Evolutionary conservation across 306 rosid genomes (phyloP).

Genomic region (Ormosia semicastrata): DNA sequence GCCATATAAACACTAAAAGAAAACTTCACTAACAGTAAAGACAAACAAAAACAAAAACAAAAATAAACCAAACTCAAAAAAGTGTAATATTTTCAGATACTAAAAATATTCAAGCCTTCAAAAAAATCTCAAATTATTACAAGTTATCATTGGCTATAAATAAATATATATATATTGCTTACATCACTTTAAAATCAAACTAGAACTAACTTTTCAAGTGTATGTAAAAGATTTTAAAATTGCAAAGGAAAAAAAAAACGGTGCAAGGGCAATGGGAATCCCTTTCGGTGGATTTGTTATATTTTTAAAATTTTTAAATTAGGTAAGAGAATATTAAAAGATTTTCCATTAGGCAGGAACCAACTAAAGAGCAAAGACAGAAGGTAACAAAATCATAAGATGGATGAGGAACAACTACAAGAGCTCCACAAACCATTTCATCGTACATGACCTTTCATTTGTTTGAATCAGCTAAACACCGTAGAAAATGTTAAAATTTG

Average conservation of each 20-base stretch:
- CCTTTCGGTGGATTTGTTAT: background rate
- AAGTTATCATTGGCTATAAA: too few species aligned
- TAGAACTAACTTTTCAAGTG: too few species aligned
- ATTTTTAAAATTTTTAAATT: background rate
- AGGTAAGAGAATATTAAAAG: background rate
- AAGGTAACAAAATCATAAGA: background rate
- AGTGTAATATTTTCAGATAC: too few species aligned
- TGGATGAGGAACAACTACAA: background rate
- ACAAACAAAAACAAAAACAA: too few species aligned
- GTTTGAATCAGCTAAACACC: background rate
- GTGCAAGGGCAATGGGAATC: background rate
- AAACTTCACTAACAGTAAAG: too few species aligned
- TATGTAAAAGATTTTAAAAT: background rate
- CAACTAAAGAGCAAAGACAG: background rate
- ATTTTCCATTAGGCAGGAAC: background rate
- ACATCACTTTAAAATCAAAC: too few species aligned
- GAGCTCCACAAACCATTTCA: background rate
- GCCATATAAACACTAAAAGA: too few species aligned
- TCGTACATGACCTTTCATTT: background rate
- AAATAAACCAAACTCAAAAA: too few species aligned
- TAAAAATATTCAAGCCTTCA: too few species aligned
- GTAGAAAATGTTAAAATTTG: background rate
- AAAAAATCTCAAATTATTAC: too few species aligned
- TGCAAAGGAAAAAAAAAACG: background rate
- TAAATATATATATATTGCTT: too few species aligned